phyloP scores from a whole-genome alignment of 345 rosid species.

The Eucalyptus leucophloia region DNA sequence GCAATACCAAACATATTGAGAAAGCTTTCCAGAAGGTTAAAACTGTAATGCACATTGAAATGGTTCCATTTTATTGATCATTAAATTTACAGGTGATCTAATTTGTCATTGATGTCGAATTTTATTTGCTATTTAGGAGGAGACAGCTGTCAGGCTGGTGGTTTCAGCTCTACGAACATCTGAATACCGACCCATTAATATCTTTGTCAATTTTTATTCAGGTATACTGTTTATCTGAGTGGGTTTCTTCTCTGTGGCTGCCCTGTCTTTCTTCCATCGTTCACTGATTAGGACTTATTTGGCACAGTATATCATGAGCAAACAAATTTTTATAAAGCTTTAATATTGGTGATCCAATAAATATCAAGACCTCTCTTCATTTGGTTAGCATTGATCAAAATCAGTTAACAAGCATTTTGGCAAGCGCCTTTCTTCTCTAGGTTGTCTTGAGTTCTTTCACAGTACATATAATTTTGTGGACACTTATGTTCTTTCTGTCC shows the following conservation, averaged over 20 bases:
- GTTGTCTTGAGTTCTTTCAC: neutral
- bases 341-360: neutral
- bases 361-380: neutral
- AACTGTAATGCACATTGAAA: neutral
- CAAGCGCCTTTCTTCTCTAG: neutral
- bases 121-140: conserved; percentile 38
- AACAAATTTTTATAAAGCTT: neutral
- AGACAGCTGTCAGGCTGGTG: conserved; percentile 66
- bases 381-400: neutral
- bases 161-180: conserved; percentile 51
- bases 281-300: neutral
- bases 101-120: neutral
- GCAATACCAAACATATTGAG: neutral
- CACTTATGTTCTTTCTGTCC: neutral
- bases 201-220: conserved; percentile 70
- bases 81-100: neutral
- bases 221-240: conserved; percentile 8
- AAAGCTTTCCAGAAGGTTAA: neutral
- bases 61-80: neutral
- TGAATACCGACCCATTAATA: conserved; percentile 68
- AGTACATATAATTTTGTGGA: neutral
- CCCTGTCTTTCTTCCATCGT: neutral
- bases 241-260: neutral
- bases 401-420: neutral
- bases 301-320: neutral